phyloP scores from a whole-genome alignment of 345 rosid species.

The Erucastrum elatum region DNA sequence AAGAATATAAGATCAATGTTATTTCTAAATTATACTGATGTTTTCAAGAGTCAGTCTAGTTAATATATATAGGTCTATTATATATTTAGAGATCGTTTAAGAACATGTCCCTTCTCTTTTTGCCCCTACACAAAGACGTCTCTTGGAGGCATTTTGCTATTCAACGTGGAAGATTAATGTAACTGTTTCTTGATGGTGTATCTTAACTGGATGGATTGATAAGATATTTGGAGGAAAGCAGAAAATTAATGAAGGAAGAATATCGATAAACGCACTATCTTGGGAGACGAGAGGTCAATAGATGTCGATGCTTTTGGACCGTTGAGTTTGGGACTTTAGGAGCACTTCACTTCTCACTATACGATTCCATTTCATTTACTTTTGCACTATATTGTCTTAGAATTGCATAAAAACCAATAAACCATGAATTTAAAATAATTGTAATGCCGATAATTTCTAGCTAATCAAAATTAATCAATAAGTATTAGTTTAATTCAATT shows the following conservation, averaged over 20 bases:
- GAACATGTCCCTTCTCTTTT: not conserved
- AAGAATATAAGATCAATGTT: not conserved
- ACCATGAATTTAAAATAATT: too few relatives aligned
- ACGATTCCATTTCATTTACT: not conserved
- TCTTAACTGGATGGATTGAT: not conserved
- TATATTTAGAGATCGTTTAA: not conserved
- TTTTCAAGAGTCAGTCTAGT: not conserved
- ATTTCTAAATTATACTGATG: not conserved
- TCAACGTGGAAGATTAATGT: not conserved
- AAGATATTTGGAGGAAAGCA: not conserved
- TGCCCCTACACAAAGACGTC: not conserved
- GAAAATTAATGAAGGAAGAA: not conserved
- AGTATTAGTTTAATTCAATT: too few relatives aligned
- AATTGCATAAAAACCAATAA: too few relatives aligned
- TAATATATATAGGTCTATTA: not conserved
- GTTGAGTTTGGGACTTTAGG: not conserved
- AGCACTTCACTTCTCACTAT: not conserved
- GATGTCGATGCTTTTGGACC: conserved; percentile 8
- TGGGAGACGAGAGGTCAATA: not conserved
- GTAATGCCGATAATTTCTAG: too few relatives aligned
- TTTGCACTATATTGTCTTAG: too few relatives aligned
- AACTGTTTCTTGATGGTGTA: not conserved
- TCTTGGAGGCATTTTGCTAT: not conserved
- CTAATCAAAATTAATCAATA: too few relatives aligned
- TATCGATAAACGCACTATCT: not conserved